Evolutionary conservation across 257 asterid species (phyloP).

Genomic region (Penstemon newberryi): DNA sequence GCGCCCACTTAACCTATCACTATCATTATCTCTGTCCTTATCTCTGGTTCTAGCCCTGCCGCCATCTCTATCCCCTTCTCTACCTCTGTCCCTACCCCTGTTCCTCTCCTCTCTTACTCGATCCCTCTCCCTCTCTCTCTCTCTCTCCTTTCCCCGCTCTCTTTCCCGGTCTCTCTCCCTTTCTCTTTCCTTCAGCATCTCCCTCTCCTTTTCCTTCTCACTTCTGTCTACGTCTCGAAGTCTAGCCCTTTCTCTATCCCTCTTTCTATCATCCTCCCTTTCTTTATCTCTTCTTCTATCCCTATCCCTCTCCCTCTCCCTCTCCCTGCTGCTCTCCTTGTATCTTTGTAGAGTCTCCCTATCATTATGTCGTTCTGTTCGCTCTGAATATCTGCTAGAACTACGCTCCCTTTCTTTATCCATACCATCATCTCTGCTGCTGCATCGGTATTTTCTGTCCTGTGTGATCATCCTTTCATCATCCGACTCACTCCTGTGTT

Average conservation of each 20-base stretch:
- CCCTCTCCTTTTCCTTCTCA: slow-evolving; percentile 37
- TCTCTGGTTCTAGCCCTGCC: slow-evolving; percentile 46
- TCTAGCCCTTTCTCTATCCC: slow-evolving; percentile 37
- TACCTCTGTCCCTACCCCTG: slow-evolving; percentile 46
- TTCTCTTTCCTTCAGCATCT: slow-evolving; percentile 36
- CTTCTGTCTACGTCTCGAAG: slow-evolving; percentile 17
- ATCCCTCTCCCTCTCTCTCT: slow-evolving; percentile 31
- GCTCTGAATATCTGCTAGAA: slow-evolving; percentile 51
- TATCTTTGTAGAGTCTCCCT: slow-evolving; percentile 47
- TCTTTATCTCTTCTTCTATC: slow-evolving; percentile 38
- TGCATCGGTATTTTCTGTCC: slow-evolving; percentile 36
- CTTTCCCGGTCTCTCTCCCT: slow-evolving; percentile 40
- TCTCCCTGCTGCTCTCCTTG: slow-evolving; percentile 50
- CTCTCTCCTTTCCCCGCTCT: slow-evolving; percentile 32
- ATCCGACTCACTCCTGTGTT: slow-evolving; percentile 44
- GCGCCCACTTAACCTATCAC: slow-evolving; percentile 47
- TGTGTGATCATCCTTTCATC: slow-evolving; percentile 45
- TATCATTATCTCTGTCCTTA: slow-evolving; percentile 42
- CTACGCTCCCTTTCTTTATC: slow-evolving; percentile 58
- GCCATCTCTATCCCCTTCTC: slow-evolving; percentile 42
- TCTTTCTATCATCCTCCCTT: slow-evolving; percentile 39
- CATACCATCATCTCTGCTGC: slow-evolving; percentile 49
- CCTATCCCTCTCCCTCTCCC: slow-evolving; percentile 49
- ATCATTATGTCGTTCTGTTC: slow-evolving; percentile 43
- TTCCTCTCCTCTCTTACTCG: slow-evolving; percentile 38